A percentile compares a stretch with the other conserved stretches of the same genome.
These are phyloP conservation scores for Kwoniella sp. DNA, from an alignment of 768 basidiomycete species.

Conservation along the genomic window DNA sequence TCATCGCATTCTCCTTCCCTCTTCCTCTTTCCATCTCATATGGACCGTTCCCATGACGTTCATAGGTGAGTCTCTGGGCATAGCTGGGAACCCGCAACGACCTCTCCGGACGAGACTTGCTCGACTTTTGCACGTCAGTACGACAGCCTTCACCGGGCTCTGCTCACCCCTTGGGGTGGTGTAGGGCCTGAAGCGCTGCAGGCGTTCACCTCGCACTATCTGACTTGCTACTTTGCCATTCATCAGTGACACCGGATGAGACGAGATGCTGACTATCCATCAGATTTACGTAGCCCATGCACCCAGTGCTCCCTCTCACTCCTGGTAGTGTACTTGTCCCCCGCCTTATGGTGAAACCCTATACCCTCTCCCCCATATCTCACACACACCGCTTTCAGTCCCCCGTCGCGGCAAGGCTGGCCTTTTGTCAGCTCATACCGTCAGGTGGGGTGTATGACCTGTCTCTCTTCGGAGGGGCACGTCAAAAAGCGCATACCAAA, in stretches of 20 bases:
- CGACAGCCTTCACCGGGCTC: slow-evolving; percentile 10
- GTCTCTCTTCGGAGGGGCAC: no score
- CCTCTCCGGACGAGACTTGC: slow-evolving; percentile 21
- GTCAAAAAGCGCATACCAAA: slow-evolving; percentile 20
- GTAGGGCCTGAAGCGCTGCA: slow-evolving; percentile 4
- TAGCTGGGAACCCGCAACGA: no score
- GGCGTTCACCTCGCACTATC: slow-evolving; percentile 27
- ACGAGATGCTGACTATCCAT: not conserved
- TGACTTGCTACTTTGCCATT: not conserved
- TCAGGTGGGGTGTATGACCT: slow-evolving; percentile 6
- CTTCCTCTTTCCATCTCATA: not conserved
- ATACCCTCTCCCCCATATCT: no score
- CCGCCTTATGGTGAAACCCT: not conserved
- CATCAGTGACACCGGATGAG: no score
- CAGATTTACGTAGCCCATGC: slow-evolving; percentile 2
- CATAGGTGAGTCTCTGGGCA: not conserved
- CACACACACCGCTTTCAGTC: slow-evolving; percentile 21
- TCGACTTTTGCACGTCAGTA: slow-evolving; percentile 29
- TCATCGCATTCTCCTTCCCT: not conserved
- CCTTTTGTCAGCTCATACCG: slow-evolving; percentile 15
- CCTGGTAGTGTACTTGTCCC: no score
- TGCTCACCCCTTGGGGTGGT: not conserved
- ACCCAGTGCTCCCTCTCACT: not conserved
- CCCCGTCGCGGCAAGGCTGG: slow-evolving; percentile 12
- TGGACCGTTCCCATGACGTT: not conserved